Base-by-base conservation (phyloP, 2,329 filamentous ascomycete genomes). In the Raffaelea deltoideospora region DNA sequence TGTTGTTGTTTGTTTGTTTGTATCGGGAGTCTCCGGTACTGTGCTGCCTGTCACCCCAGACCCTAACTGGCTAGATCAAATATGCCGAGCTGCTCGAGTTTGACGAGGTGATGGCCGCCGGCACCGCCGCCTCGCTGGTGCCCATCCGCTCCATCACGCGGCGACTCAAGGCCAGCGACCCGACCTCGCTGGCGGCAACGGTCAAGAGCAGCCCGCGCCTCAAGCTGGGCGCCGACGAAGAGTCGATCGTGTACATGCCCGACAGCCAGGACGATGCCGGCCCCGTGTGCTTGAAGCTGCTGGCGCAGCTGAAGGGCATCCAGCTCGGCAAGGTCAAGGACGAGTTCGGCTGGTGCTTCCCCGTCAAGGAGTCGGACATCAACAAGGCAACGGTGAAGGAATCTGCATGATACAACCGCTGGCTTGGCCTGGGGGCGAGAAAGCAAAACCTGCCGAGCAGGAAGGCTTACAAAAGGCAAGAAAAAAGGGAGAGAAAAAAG, bases 81-180 rank as follows among this genome's bases (percentile, higher is more conserved):
- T 76, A 75, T 53, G 47, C 55, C 15, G 72, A 77, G 49, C 62
- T 76, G 15, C 56, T 63, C 10, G 46, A 51, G 37, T 72, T 72
- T 47, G 34, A n/a, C 34, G 88, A 96, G 58, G 77, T 98, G 36
- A 76, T 95, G 59, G 90, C 88, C 4, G 87, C 86, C 3, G 88
- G 88, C 2, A 96, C 88, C 0, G 88, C 88, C 0, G 88, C 87
- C 0, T 83, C 84, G 1, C 66, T 98, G 37, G 87, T 96, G 3
- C 88, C 88, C 2, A 90, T 95, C 57, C 80, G 80, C 43, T 90
- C 82, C 47, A 93, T 96, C 54, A 90, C 83, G 3, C 75, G 86
- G 49, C 70, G 64, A 31, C 43, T 60, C 32, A 45, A 53, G 35
- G 47, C 58, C 1, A 50, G 55, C 5, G 57, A 60, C 13, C 45